These are phyloP conservation scores for Neopestalotiopsis clavispora DNA, from an alignment of 2,329 filamentous ascomycete species.

Conservation along the genomic window DNA sequence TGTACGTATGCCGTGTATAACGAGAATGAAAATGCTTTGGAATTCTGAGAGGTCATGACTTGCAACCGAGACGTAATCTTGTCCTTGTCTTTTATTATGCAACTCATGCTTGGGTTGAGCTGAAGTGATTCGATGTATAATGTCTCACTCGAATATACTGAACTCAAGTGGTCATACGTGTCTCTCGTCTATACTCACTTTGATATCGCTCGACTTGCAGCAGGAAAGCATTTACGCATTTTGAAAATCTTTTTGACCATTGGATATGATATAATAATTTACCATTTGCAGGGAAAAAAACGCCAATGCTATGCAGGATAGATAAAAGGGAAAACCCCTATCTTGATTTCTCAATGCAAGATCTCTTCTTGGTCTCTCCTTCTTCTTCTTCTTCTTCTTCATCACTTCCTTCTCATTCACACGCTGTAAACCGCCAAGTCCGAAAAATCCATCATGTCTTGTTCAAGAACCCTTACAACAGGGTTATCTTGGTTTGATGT, in stretches of 20 bases:
- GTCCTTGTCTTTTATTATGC: no score
- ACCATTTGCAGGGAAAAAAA: not conserved
- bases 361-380: not conserved
- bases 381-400: not conserved
- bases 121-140: no score
- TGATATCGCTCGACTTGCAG: no score
- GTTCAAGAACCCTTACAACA: not conserved
- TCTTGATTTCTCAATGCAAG: not conserved
- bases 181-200: no score
- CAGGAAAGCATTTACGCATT: not conserved
- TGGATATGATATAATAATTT: not conserved
- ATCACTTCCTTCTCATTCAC: not conserved
- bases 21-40: conserved; percentile 5
- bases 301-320: conserved; percentile 13
- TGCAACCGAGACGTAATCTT: no score
- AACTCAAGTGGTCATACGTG: no score
- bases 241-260: not conserved
- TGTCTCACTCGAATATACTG: no score
- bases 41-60: not conserved
- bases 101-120: no score
- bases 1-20: not conserved
- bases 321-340: not conserved
- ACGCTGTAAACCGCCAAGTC: not conserved
- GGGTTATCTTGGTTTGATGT: conserved; percentile 32
- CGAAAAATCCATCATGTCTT: not conserved